phyloP scores from a whole-genome alignment of 805 yeast species.

The Nakazawaea ambrosiae region DNA sequence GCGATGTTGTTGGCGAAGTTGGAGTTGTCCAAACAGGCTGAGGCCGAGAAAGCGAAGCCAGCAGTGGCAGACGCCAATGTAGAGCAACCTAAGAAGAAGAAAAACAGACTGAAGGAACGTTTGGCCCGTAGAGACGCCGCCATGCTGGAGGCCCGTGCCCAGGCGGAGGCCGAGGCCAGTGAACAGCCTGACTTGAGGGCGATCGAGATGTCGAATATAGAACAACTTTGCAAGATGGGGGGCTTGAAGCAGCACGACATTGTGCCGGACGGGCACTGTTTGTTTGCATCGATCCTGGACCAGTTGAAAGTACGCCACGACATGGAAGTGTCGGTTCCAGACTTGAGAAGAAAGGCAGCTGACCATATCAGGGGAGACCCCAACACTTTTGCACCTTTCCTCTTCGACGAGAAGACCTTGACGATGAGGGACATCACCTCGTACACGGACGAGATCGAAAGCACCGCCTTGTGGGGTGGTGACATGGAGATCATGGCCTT shows the following conservation, averaged over 20 bases:
- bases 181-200: slow-evolving; percentile 58
- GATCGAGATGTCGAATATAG: slow-evolving; percentile 65
- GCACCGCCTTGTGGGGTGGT: slow-evolving; percentile 95
- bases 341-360: slow-evolving; percentile 61
- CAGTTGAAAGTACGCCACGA: slow-evolving; percentile 56
- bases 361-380: slow-evolving; percentile 55
- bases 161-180: slow-evolving; percentile 68
- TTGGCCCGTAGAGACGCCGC: slow-evolving; percentile 72
- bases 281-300: slow-evolving; percentile 80
- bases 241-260: slow-evolving; percentile 59
- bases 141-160: slow-evolving; percentile 49
- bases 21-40: slow-evolving; percentile 28
- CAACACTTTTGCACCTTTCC: slow-evolving; percentile 71
- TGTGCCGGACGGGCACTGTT: slow-evolving; percentile 89
- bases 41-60: slow-evolving; percentile 15
- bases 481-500: slow-evolving; percentile 87
- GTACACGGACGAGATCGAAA: slow-evolving; percentile 61
- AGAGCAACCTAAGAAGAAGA: slow-evolving; percentile 31
- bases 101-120: slow-evolving; percentile 83
- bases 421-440: slow-evolving; percentile 55
- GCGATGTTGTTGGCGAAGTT: slow-evolving; percentile 59
- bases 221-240: slow-evolving; percentile 39
- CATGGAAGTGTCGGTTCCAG: slow-evolving; percentile 31
- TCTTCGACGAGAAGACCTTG: slow-evolving; percentile 74
- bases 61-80: slow-evolving; percentile 5